Conservation (phyloP, 495 filamentous ascomycete genomes). For the Aspergillus haitiensis region DNA sequence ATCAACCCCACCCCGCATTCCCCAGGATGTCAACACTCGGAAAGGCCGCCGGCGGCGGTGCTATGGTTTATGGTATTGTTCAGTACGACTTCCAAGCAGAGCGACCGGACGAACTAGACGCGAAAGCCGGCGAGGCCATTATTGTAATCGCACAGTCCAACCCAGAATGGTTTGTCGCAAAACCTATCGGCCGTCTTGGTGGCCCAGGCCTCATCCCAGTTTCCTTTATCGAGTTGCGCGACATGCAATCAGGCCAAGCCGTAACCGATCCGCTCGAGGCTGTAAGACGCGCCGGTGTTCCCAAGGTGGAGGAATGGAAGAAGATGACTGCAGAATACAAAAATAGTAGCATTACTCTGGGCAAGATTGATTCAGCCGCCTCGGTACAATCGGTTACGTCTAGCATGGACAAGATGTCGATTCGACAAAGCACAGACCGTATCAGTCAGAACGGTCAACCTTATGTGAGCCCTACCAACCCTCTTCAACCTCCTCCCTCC, state of each 20-base stretch:
- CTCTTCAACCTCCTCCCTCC: not conserved
- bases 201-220: conserved; percentile 95
- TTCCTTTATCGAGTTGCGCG: conserved; percentile 93
- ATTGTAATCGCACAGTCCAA: conserved; percentile 99
- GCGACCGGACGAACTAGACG: conserved; percentile 90
- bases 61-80: conserved; percentile 95
- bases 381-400: conserved; percentile 57
- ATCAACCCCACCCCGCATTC: conserved; percentile 41
- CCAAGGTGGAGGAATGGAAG: conserved; percentile 99
- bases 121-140: conserved; percentile 91
- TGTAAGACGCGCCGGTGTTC: conserved; percentile 85
- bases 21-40: conserved; percentile 53
- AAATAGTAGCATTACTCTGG: conserved; percentile 95
- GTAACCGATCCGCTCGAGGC: conserved; percentile 84
- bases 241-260: conserved; percentile 83
- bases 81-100: conserved; percentile 97
- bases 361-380: conserved; percentile 71
- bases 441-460: conserved; percentile 48
- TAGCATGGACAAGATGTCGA: conserved; percentile 78
- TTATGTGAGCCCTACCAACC: conserved; percentile 41
- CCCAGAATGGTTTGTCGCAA: conserved; percentile 98
- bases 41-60: conserved; percentile 61
- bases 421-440: conserved; percentile 45
- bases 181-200: conserved; percentile 91
- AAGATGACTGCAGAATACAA: conserved; percentile 99